Conservation (phyloP, 2,329 filamentous ascomycete species). For the Chaetomiaceae sp. region DNA sequence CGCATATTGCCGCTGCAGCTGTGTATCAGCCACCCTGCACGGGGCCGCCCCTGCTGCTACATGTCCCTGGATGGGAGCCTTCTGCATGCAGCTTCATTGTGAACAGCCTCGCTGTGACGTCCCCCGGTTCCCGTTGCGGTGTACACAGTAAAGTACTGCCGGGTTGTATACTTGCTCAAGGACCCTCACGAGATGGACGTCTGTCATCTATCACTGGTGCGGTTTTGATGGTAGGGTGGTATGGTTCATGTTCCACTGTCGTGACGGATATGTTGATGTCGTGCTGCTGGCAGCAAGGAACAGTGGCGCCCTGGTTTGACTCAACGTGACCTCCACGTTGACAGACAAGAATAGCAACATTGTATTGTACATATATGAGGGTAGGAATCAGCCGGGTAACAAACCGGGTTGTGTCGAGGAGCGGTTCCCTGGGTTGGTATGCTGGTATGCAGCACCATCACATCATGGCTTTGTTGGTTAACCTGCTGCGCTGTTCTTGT, state of each 20-base stretch:
- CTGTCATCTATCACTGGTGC: neutral
- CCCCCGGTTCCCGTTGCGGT: neutral
- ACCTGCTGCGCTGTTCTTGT: no score
- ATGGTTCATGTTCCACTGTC: neutral
- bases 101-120: neutral
- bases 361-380: conserved; percentile 11
- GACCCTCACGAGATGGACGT: neutral
- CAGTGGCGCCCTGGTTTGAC: neutral
- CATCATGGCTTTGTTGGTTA: no score
- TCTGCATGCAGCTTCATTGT: neutral
- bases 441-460: neutral
- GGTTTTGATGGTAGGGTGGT: neutral
- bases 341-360: conserved; percentile 23
- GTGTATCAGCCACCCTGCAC: conserved; percentile 10
- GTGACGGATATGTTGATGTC: neutral
- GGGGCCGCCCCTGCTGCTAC: conserved; percentile 24
- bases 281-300: no score
- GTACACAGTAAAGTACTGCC: no score
- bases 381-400: neutral
- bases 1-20: neutral
- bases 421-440: neutral
- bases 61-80: neutral
- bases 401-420: conserved; percentile 4
- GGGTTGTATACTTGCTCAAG: conserved; percentile 4
- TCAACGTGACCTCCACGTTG: neutral